Evolutionary conservation across 2,329 filamentous ascomycete species (phyloP).

Genomic region (Xylariales sp.): DNA sequence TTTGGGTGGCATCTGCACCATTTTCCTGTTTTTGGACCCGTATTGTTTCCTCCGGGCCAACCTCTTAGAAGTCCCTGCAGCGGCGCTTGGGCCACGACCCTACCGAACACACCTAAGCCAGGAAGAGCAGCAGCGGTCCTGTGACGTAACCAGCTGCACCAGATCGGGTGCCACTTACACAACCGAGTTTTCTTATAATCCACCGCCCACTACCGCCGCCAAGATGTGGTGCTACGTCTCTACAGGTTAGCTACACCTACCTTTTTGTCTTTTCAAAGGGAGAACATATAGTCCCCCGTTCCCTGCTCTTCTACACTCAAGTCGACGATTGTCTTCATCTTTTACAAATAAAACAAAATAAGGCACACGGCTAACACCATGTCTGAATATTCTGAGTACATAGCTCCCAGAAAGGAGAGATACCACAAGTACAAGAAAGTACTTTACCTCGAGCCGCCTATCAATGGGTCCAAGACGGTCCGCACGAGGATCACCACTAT

Average conservation of each 20-base stretch:
- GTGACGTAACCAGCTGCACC: background rate
- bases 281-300: background rate
- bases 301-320: background rate
- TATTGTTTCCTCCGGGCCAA: too few species aligned
- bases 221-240: constrained; percentile 7
- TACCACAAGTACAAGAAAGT: constrained; percentile 33
- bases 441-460: constrained; percentile 35
- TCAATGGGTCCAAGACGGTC: constrained; percentile 28
- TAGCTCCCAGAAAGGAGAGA: constrained; percentile 26
- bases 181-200: constrained; percentile 1
- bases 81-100: too few species aligned
- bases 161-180: constrained; percentile 3
- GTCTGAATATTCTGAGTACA: constrained; percentile 19
- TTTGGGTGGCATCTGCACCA: too few species aligned
- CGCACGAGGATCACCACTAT: constrained; percentile 33
- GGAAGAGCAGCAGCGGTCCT: constrained; percentile 1
- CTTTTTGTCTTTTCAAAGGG: background rate
- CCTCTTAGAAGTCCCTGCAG: too few species aligned
- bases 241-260: constrained; percentile 3
- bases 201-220: constrained; percentile 1
- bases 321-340: background rate
- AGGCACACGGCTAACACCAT: constrained; percentile 28
- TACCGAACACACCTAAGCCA: too few species aligned
- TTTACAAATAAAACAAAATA: constrained; percentile 4
- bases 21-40: too few species aligned